phyloP scores from a whole-genome alignment of 2,329 filamentous ascomycete genomes.

The Fusarium buharicum region DNA sequence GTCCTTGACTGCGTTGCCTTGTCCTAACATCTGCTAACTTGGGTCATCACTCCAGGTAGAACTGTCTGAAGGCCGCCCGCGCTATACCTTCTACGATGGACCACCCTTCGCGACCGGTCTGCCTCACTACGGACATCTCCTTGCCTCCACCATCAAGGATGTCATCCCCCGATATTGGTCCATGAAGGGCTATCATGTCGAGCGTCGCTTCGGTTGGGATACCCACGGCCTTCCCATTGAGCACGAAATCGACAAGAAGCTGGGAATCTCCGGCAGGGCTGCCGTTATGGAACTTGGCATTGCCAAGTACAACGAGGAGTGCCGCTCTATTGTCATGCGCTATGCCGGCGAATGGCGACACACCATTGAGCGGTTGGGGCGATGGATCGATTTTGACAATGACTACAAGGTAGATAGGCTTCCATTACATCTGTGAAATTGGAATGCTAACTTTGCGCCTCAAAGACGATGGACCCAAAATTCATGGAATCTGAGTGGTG shows the following conservation, averaged over 20 bases:
- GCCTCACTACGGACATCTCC: slow-evolving; percentile 76
- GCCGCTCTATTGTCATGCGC: slow-evolving; percentile 91
- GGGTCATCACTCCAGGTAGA: slow-evolving; percentile 62
- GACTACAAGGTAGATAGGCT: slow-evolving; percentile 79
- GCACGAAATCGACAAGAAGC: slow-evolving; percentile 96
- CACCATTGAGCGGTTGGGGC: slow-evolving; percentile 87
- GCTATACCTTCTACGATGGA: slow-evolving; percentile 95
- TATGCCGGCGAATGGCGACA: slow-evolving; percentile 87
- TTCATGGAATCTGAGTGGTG: slow-evolving; percentile 99
- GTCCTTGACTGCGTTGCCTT: background rate
- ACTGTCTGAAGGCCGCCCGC: slow-evolving; percentile 82
- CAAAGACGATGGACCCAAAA: slow-evolving; percentile 85
- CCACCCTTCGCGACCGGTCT: slow-evolving; percentile 80
- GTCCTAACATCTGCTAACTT: slow-evolving; percentile 12
- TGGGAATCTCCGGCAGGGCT: slow-evolving; percentile 87
- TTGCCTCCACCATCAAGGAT: slow-evolving; percentile 96
- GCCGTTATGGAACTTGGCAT: slow-evolving; percentile 89
- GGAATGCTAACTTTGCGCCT: slow-evolving; percentile 16
- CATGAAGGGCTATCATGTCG: slow-evolving; percentile 94
- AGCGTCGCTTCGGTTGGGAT: slow-evolving; percentile 94
- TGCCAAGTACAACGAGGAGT: slow-evolving; percentile 90
- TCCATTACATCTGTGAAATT: background rate
- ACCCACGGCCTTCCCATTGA: slow-evolving; percentile 94
- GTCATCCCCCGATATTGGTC: slow-evolving; percentile 97
- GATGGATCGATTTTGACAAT: slow-evolving; percentile 98